A percentile compares a stretch with the other conserved stretches of the same genome.
Conservation (phyloP, 306 rosid genomes). For the Elaeagnus macrophylla region DNA sequence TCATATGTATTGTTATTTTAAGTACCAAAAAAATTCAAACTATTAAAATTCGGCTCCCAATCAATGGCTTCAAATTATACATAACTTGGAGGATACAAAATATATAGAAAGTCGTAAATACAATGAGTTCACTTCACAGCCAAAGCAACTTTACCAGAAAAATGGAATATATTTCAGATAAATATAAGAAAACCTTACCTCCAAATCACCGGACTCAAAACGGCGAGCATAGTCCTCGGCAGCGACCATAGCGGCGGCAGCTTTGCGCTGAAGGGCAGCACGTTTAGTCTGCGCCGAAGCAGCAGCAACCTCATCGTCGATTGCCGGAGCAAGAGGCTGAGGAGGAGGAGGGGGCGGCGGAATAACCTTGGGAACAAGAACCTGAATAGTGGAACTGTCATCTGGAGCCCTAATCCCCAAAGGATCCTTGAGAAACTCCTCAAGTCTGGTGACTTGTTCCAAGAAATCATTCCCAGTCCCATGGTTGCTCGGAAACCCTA, state of each 20-base stretch:
- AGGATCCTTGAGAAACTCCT: conserved; percentile 43
- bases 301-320: conserved; percentile 36
- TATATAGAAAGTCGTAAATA: too few relatives aligned
- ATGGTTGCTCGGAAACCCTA: conserved; percentile 56
- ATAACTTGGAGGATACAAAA: too few relatives aligned
- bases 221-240: conserved; percentile 89
- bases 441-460: conserved; percentile 36
- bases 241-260: conserved; percentile 93
- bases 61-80: too few relatives aligned
- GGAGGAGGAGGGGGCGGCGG: conserved; percentile 58
- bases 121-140: neutral
- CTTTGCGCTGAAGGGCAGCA: conserved; percentile 67
- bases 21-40: too few relatives aligned
- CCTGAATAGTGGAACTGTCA: conserved; percentile 37
- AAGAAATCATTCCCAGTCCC: conserved; percentile 31
- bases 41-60: too few relatives aligned
- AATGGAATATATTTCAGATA: neutral
- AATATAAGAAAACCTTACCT: conserved; percentile 28
- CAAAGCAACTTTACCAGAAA: neutral
- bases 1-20: too few relatives aligned
- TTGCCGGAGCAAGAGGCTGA: conserved; percentile 22
- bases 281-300: conserved; percentile 81
- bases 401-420: conserved; percentile 43
- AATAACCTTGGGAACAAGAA: conserved; percentile 61
- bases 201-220: conserved; percentile 66